These are phyloP conservation scores for Penicillium brasilianum DNA, from an alignment of 2,329 filamentous ascomycete species.

Conservation along the genomic window DNA sequence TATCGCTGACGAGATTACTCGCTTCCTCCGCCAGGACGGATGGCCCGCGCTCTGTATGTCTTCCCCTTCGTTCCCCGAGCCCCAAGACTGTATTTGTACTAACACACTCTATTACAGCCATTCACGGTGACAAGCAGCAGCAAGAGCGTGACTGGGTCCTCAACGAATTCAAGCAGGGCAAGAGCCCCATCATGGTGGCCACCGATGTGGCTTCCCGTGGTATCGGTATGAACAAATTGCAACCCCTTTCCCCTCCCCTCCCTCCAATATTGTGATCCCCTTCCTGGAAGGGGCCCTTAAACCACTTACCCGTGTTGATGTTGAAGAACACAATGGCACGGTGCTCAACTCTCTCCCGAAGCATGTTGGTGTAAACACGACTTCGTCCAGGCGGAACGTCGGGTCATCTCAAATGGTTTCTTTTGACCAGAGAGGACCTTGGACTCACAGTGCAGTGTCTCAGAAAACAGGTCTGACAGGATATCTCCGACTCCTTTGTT, in stretches of 20 bases:
- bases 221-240: slow-evolving; percentile 93
- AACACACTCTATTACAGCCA: slow-evolving; percentile 63
- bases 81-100: slow-evolving; percentile 40
- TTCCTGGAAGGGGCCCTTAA: slow-evolving; percentile 38
- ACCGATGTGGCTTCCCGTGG: slow-evolving; percentile 99
- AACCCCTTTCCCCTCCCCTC: slow-evolving; percentile 48
- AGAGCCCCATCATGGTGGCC: slow-evolving; percentile 99
- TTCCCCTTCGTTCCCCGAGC: background rate
- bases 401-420: slow-evolving; percentile 77
- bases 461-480: slow-evolving; percentile 65
- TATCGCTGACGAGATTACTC: slow-evolving; percentile 95
- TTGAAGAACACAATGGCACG: slow-evolving; percentile 64
- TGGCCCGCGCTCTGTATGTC: slow-evolving; percentile 93
- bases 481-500: slow-evolving; percentile 71
- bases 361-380: slow-evolving; percentile 88
- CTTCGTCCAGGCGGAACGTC: slow-evolving; percentile 79
- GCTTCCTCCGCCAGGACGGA: slow-evolving; percentile 95
- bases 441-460: slow-evolving; percentile 76
- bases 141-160: slow-evolving; percentile 99
- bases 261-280: slow-evolving; percentile 37
- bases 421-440: slow-evolving; percentile 77
- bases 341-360: slow-evolving; percentile 88
- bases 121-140: slow-evolving; percentile 99
- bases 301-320: slow-evolving; percentile 55
- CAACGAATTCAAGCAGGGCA: slow-evolving; percentile 99